Evolutionary conservation across 2,329 filamentous ascomycete genomes (phyloP).

Genomic region (Lecanosticta acicola): DNA sequence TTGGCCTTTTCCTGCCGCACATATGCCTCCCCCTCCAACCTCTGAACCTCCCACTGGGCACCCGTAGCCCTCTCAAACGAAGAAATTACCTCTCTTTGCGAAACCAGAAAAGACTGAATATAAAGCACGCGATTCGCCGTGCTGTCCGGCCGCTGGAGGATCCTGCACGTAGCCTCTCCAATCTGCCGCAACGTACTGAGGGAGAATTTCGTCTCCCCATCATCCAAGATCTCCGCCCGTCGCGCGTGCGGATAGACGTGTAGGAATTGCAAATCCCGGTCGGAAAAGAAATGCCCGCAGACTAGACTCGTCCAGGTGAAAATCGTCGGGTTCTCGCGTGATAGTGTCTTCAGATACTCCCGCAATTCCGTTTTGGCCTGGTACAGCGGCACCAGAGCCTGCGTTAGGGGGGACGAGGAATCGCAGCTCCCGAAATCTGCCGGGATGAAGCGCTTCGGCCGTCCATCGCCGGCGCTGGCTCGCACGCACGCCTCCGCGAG

Average conservation of each 20-base stretch:
- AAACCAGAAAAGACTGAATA: slow-evolving; percentile 52
- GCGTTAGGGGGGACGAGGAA: slow-evolving; percentile 33
- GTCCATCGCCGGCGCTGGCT: slow-evolving; percentile 56
- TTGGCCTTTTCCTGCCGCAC: slow-evolving; percentile 32
- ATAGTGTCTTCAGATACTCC: slow-evolving; percentile 47
- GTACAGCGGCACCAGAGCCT: slow-evolving; percentile 48
- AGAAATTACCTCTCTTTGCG: slow-evolving; percentile 53
- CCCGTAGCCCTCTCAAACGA: slow-evolving; percentile 50
- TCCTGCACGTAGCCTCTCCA: slow-evolving; percentile 47
- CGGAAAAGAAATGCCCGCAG: slow-evolving; percentile 56
- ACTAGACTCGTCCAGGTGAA: slow-evolving; percentile 58
- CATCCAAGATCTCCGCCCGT: slow-evolving; percentile 52
- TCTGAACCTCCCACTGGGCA: slow-evolving; percentile 46
- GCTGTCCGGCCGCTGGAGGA: slow-evolving; percentile 46
- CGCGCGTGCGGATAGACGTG: slow-evolving; percentile 48
- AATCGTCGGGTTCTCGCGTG: slow-evolving; percentile 30
- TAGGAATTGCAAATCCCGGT: slow-evolving; percentile 53
- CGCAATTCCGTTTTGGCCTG: slow-evolving; percentile 44
- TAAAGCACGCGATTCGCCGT: slow-evolving; percentile 56
- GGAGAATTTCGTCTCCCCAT: slow-evolving; percentile 49
- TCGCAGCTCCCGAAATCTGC: slow-evolving; percentile 52
- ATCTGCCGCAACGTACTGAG: slow-evolving; percentile 49
- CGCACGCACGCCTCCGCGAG: slow-evolving; percentile 55
- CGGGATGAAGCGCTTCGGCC: slow-evolving; percentile 58
- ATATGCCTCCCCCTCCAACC: slow-evolving; percentile 32